Percentiles rank a stretch among this genome's conserved stretches.
Conservation (phyloP, 495 filamentous ascomycete genomes). For the Monascus purpureus region DNA sequence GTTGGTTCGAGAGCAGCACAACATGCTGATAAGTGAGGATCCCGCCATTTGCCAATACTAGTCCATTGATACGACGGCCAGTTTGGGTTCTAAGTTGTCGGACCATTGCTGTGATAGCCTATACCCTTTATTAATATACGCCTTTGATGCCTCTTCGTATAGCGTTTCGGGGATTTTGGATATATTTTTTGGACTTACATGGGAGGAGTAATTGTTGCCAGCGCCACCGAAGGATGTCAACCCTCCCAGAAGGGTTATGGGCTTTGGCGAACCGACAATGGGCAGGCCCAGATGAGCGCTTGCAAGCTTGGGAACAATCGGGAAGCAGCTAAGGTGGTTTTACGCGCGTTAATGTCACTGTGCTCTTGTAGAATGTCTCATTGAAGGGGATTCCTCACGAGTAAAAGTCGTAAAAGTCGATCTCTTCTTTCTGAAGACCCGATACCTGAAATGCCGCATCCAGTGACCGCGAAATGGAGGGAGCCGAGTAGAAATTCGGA, state of each 20-base stretch:
- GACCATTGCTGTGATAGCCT: slow-evolving; percentile 36
- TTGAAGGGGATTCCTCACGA: slow-evolving; percentile 17
- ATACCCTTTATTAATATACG: no score
- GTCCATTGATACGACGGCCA: slow-evolving; percentile 22
- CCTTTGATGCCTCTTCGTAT: no score
- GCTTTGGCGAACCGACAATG: slow-evolving; percentile 22
- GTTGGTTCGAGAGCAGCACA: slow-evolving; percentile 30
- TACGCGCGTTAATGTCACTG: neutral
- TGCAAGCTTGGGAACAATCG: slow-evolving; percentile 45
- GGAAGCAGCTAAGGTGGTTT: slow-evolving; percentile 39
- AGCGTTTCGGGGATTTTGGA: neutral
- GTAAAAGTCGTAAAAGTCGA: slow-evolving; percentile 43
- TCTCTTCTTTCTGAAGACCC: slow-evolving; percentile 20
- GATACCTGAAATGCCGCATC: slow-evolving; percentile 26
- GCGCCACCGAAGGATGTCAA: slow-evolving; percentile 45
- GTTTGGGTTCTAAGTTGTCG: slow-evolving; percentile 27
- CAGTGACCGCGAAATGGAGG: slow-evolving; percentile 36
- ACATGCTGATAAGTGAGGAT: slow-evolving; percentile 40
- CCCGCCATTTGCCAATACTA: slow-evolving; percentile 44
- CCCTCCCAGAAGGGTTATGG: slow-evolving; percentile 39
- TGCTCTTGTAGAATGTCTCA: slow-evolving; percentile 1
- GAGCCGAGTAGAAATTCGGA: slow-evolving; percentile 33
- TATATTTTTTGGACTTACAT: slow-evolving; percentile 19
- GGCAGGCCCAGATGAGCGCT: slow-evolving; percentile 36
- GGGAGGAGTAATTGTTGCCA: slow-evolving; percentile 48